phyloP scores from a whole-genome alignment of 352 stramenopile species.

The Phytophthora citrophthora region DNA sequence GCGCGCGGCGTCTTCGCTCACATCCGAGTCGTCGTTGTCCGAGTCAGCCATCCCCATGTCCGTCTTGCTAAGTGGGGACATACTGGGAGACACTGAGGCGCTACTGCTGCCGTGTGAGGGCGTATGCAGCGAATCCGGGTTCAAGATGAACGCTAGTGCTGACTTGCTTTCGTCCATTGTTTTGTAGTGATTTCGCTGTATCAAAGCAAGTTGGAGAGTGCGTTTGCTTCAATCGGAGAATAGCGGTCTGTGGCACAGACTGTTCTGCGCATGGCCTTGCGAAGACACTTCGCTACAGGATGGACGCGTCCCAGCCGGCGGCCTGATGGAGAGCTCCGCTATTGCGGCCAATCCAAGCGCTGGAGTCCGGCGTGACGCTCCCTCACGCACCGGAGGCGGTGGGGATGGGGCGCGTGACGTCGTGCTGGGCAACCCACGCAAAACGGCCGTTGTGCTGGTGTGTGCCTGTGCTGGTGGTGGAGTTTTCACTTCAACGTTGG shows the following conservation, averaged over 20 bases:
- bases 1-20: slow-evolving; percentile 31
- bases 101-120: slow-evolving; percentile 18
- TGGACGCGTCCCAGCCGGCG: slow-evolving; percentile 5
- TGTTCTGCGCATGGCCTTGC: background rate
- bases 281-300: slow-evolving; percentile 9
- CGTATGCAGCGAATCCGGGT: slow-evolving; percentile 47
- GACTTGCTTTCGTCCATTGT: slow-evolving; percentile 57
- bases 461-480: slow-evolving; percentile 27
- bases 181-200: background rate
- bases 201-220: slow-evolving; percentile 4
- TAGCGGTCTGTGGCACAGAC: background rate
- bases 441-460: too few species aligned
- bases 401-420: slow-evolving; percentile 27
- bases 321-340: slow-evolving; percentile 1
- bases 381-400: slow-evolving; percentile 16
- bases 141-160: slow-evolving; percentile 77
- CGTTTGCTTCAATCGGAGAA: slow-evolving; percentile 28
- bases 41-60: slow-evolving; percentile 44
- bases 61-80: slow-evolving; percentile 57
- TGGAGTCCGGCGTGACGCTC: slow-evolving; percentile 23
- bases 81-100: slow-evolving; percentile 39
- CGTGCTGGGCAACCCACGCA: background rate
- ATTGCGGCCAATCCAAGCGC: slow-evolving; percentile 7
- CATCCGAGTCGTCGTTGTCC: slow-evolving; percentile 43
- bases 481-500: slow-evolving; percentile 15